Base-by-base conservation (phyloP, 2,329 filamentous ascomycete genomes). In the Chrysosporium queenslandicum region DNA sequence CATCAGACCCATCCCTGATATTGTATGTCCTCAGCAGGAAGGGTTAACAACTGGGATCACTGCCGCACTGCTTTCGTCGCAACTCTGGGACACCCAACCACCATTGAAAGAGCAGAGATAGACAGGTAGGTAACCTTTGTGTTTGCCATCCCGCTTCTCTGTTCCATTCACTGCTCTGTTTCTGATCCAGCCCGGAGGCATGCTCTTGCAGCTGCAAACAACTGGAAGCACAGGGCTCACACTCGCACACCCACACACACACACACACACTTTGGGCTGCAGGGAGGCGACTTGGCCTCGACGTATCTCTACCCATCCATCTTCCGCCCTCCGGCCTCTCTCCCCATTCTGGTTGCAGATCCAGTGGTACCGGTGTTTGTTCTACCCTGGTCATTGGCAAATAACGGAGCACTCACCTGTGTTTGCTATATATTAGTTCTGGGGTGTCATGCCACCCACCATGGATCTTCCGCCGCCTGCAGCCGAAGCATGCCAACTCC, bases 371-470 rank as follows among this genome's bases (percentile, higher is more conserved):
- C 18, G 8, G 37, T 23, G 16, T 3, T 23, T 40, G 14, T 42
- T 36, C 16, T 8, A 2, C 32, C 12, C 18, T 12, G n/a, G 6
- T 16, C 12, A 2, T 43, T 23, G 40, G 40, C 23, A 11, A n/a
- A n/a, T n/a, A n/a, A n/a, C n/a, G n/a, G 21, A 40, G 8, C 29
- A 11, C 25, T 23, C 2, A 23, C 21, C 43, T 49, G 12, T 27
- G 20, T 21, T 14, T 5, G 34, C n/a, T 16, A 12, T 50, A n/a
- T 34, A 42, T 39, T 48, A 42, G 40, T 32, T 34, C 47, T 42
- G 32, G 47, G 37, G 36, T 42, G 16, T 50, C 47, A 50, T 42
- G 37, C 37, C 47, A 50, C 47, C 49, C 40, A 46, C 41, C 49
- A 52, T 52, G 40, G 21, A 16, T 36, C 30, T 40, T 52, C 49